Base-by-base conservation (phyloP, 2,329 filamentous ascomycete species). In the Fusarium pseudograminearum region DNA sequence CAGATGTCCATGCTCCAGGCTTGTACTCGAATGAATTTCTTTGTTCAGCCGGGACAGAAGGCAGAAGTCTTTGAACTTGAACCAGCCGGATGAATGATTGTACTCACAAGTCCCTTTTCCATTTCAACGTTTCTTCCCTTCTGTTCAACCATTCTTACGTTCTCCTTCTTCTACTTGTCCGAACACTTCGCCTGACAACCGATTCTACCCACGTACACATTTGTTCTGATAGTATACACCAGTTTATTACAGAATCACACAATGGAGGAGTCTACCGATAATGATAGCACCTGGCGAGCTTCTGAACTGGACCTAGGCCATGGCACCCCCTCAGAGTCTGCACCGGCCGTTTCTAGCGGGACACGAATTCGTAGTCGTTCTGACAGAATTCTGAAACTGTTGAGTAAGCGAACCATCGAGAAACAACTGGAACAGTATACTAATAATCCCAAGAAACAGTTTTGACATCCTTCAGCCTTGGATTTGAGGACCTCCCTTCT, bases 371-470 rank as follows among this genome's bases (percentile, higher is more conserved):
- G 22, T 18, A 45, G 45, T 38, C 59, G 64, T 24, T 45, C 56
- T 30, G 47, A 60, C 38, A 70, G 33, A 24, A 16, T 66, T 5
- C 47, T 40, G 41, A 47, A 50, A 18, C 54, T 67, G 9, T 38
- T 72, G 7, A 54, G 69, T 67, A 45, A 59, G 54, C 8, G 4
- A 11, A 5, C 22, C 16, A 5, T 4, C 22, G 2, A 6, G 1
- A 5, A n/a, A 11, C 10, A 9, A 22, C 20, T 33, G 3, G 5
- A 22, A n/a, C 1, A 14, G 22, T 14, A n/a, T 50, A 40, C 66
- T 73, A 10, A 72, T 26, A 11, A 16, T 3, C 12, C 28, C n/a
- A 26, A 74, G 73, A 61, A 28, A 47, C 24, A 12, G 48, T 72
- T n/a, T 24, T 60, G 11, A n/a, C 54, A 11, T 45, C 51, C 16